Conservation (phyloP, 768 basidiomycete species). For the Pilatotrama ljubarskyi region DNA sequence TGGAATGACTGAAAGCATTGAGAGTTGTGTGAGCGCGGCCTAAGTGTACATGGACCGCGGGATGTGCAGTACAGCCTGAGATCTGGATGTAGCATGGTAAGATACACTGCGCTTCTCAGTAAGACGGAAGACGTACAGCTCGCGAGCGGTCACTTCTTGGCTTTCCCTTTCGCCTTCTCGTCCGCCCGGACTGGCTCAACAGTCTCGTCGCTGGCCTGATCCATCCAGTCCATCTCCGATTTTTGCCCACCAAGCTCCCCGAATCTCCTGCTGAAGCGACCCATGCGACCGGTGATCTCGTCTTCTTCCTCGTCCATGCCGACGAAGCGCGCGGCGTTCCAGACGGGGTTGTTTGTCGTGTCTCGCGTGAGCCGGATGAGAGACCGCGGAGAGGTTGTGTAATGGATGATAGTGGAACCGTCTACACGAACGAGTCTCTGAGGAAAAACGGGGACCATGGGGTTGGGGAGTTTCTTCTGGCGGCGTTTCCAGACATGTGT, state of each 20-base stretch:
- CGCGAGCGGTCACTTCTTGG: too few relatives aligned
- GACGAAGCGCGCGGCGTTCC: slow-evolving; percentile 63
- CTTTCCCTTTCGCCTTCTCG: not conserved
- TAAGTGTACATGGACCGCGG: too few relatives aligned
- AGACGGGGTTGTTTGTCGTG: slow-evolving; percentile 85
- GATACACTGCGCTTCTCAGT: too few relatives aligned
- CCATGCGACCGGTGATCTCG: slow-evolving; percentile 73
- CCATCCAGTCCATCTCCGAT: slow-evolving; percentile 19
- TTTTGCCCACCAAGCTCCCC: slow-evolving; percentile 37
- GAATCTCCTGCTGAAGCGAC: slow-evolving; percentile 77
- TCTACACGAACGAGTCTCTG: slow-evolving; percentile 86
- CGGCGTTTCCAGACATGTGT: slow-evolving; percentile 81
- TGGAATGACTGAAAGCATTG: too few relatives aligned
- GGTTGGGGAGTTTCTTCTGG: slow-evolving; percentile 69
- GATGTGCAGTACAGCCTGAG: too few relatives aligned
- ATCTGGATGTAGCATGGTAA: too few relatives aligned
- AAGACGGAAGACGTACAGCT: too few relatives aligned
- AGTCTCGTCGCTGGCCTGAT: slow-evolving; percentile 7
- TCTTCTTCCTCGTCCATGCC: slow-evolving; percentile 50
- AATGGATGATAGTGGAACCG: slow-evolving; percentile 84
- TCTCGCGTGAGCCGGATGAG: slow-evolving; percentile 79
- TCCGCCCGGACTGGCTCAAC: not conserved
- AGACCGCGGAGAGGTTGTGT: slow-evolving; percentile 85
- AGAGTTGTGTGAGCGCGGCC: too few relatives aligned
- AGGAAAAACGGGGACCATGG: slow-evolving; percentile 82